Conservation (phyloP, 1,284 basidiomycete species). For the Acaromyces ingoldii region DNA sequence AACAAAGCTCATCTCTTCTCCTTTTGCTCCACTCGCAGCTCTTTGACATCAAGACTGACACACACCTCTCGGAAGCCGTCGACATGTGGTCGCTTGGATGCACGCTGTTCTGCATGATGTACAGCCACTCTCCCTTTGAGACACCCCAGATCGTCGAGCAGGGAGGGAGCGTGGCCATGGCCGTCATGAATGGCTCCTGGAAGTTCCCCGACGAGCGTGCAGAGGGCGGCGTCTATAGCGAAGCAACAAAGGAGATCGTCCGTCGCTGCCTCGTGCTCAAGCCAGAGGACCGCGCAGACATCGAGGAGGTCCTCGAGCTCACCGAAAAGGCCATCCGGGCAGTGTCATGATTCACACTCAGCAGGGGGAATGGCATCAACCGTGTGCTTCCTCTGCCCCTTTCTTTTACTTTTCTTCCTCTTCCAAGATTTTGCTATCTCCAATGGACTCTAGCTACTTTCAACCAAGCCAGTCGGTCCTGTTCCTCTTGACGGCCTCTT, state of each 20-base stretch:
- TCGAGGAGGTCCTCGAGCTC: constrained; percentile 36
- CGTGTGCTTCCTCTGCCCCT: no score
- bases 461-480: constrained; percentile 54
- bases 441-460: no score
- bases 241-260: constrained; percentile 41
- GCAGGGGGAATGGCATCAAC: no score
- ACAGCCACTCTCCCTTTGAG: constrained; percentile 51
- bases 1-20: not conserved
- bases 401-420: no score
- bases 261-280: constrained; percentile 38
- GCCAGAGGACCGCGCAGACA: constrained; percentile 33
- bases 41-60: constrained; percentile 50
- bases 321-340: constrained; percentile 25
- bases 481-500: constrained; percentile 57
- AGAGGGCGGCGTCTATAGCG: constrained; percentile 29
- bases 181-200: constrained; percentile 48
- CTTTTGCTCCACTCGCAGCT: constrained; percentile 12
- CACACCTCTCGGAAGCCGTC: constrained; percentile 44
- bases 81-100: constrained; percentile 52
- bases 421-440: no score
- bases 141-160: constrained; percentile 49
- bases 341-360: constrained; percentile 7
- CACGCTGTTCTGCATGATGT: constrained; percentile 36
- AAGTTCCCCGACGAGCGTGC: constrained; percentile 34
- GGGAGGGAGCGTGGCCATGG: constrained; percentile 49